Conservation (phyloP, 2,329 filamentous ascomycete species). For the Xylaria sp. region DNA sequence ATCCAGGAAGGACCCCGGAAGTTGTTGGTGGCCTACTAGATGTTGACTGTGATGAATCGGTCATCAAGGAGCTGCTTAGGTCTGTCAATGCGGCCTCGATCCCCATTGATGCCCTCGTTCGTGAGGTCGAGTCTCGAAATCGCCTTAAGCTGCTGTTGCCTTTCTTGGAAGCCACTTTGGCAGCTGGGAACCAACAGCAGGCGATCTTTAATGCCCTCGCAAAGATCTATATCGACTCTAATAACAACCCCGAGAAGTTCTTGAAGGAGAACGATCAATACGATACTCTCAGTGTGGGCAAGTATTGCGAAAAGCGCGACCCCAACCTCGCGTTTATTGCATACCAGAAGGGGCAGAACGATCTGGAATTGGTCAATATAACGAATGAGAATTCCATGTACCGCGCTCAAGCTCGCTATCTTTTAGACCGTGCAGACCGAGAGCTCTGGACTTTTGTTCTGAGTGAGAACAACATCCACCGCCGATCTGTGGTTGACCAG, state of each 20-base stretch:
- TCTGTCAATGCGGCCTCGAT: constrained; percentile 87
- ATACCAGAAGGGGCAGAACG: constrained; percentile 96
- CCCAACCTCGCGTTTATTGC: constrained; percentile 95
- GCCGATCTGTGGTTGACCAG: constrained; percentile 93
- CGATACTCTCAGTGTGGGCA: constrained; percentile 89
- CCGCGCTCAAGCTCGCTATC: constrained; percentile 94
- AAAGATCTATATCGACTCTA: constrained; percentile 99
- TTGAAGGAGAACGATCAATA: constrained; percentile 97
- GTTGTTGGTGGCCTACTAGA: constrained; percentile 94
- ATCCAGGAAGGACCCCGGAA: constrained; percentile 87
- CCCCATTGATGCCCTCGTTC: constrained; percentile 92
- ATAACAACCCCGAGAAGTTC: constrained; percentile 98
- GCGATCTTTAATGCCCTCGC: constrained; percentile 97
- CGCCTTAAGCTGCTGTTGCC: constrained; percentile 93
- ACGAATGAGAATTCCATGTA: constrained; percentile 99
- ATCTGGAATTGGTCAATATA: constrained; percentile 95
- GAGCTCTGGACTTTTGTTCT: constrained; percentile 97
- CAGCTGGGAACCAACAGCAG: constrained; percentile 92
- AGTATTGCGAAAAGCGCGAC: constrained; percentile 99
- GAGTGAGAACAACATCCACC: constrained; percentile 94
- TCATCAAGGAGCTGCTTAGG: constrained; percentile 90
- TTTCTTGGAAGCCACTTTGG: constrained; percentile 92
- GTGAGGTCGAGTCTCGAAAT: constrained; percentile 95
- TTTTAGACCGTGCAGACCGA: constrained; percentile 86
- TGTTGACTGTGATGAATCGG: constrained; percentile 94